Evolutionary conservation across 2,329 filamentous ascomycete species (phyloP).

Genomic region (Paraphoma chrysanthemicola): DNA sequence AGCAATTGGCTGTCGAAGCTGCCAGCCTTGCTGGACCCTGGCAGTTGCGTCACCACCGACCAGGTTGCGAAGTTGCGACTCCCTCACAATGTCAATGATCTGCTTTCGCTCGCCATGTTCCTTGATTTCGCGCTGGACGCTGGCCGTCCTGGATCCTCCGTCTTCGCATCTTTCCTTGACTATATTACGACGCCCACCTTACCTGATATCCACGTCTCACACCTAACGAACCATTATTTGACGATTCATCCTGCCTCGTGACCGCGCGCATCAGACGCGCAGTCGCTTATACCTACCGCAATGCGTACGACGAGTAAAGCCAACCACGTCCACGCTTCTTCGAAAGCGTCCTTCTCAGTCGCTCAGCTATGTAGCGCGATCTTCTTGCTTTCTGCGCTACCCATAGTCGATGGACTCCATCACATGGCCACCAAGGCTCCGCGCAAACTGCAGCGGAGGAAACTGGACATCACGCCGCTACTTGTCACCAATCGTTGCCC

Average conservation of each 20-base stretch:
- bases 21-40: slow-evolving; percentile 24
- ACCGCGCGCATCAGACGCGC: slow-evolving; percentile 18
- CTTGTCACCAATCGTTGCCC: slow-evolving; percentile 75
- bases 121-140: slow-evolving; percentile 25
- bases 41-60: slow-evolving; percentile 31
- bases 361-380: slow-evolving; percentile 30
- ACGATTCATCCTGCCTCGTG: slow-evolving; percentile 6
- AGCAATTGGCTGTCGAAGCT: slow-evolving; percentile 8
- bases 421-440: slow-evolving; percentile 43
- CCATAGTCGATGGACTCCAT: slow-evolving; percentile 35
- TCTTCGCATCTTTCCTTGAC: slow-evolving; percentile 7
- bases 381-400: slow-evolving; percentile 26
- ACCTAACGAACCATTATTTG: slow-evolving; percentile 18
- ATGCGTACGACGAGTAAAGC: slow-evolving; percentile 23
- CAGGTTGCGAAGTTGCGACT: slow-evolving; percentile 32
- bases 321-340: slow-evolving; percentile 8
- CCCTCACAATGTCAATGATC: slow-evolving; percentile 28
- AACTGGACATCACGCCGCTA: slow-evolving; percentile 59
- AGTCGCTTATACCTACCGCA: slow-evolving; percentile 10
- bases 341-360: slow-evolving; percentile 14
- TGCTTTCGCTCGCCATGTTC: slow-evolving; percentile 21
- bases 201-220: slow-evolving; percentile 15
- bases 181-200: slow-evolving; percentile 19
- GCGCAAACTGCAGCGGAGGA: slow-evolving; percentile 35
- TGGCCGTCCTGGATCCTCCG: slow-evolving; percentile 15